Conservation (phyloP, 495 filamentous ascomycete species). For the Tuber brumale region DNA sequence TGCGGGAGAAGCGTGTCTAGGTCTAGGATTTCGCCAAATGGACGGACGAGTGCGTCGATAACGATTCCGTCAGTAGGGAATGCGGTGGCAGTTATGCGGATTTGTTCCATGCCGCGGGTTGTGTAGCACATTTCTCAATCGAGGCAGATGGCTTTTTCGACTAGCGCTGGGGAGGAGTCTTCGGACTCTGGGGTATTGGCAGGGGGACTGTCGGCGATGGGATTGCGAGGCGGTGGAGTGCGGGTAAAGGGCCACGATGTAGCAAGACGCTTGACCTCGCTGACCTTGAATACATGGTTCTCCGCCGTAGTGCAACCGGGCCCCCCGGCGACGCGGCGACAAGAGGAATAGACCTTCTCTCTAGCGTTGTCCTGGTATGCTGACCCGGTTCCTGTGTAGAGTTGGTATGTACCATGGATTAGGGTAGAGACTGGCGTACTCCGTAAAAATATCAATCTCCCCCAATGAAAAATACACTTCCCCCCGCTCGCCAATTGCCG, state of each 20-base stretch:
- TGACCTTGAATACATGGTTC: constrained; percentile 83
- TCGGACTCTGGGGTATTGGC: background rate
- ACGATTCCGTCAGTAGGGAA: constrained; percentile 73
- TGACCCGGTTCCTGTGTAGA: constrained; percentile 42
- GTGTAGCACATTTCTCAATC: constrained; percentile 99
- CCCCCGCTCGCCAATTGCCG: constrained; percentile 73
- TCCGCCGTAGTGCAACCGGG: constrained; percentile 62
- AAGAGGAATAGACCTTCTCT: constrained; percentile 69
- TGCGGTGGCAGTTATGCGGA: constrained; percentile 76
- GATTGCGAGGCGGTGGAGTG: constrained; percentile 58
- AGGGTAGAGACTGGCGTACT: constrained; percentile 29
- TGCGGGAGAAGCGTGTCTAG: constrained; percentile 86
- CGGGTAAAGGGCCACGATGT: constrained; percentile 67
- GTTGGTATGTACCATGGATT: constrained; percentile 42
- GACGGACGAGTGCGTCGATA: constrained; percentile 78
- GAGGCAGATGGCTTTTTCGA: constrained; percentile 56
- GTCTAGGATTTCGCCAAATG: constrained; percentile 76
- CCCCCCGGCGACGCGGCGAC: constrained; percentile 60
- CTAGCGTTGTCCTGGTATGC: constrained; percentile 31
- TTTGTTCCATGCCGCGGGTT: constrained; percentile 72
- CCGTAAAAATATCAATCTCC: constrained; percentile 53
- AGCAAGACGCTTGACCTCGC: constrained; percentile 66
- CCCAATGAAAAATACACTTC: constrained; percentile 69
- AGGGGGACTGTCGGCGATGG: background rate
- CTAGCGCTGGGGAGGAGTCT: constrained; percentile 17